phyloP scores from a whole-genome alignment of 2,329 filamentous ascomycete species.

The Rutstroemia sp. region DNA sequence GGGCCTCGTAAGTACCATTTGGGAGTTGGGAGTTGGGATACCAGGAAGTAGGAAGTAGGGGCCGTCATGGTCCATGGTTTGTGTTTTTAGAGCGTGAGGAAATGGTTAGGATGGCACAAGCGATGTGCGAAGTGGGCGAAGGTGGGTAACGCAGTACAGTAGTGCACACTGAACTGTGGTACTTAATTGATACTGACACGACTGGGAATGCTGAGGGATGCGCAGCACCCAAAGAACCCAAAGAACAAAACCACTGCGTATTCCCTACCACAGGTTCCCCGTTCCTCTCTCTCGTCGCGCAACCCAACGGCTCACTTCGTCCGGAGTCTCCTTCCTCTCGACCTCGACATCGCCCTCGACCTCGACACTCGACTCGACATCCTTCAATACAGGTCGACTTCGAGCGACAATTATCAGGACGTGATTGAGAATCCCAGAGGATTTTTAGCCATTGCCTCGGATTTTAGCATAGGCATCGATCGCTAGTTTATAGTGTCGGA shows the following conservation, averaged over 20 bases:
- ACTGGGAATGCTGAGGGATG: not conserved
- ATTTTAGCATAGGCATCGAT: no score
- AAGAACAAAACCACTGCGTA: no score
- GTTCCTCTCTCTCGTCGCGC: not conserved
- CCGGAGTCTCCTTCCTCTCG: not conserved
- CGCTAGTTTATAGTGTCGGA: no score
- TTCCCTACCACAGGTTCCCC: not conserved
- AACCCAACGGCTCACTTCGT: not conserved
- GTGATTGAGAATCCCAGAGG: not conserved
- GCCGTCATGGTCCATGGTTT: no score
- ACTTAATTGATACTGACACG: not conserved
- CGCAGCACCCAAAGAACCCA: not conserved
- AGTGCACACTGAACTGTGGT: not conserved
- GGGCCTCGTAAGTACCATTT: not conserved
- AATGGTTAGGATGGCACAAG: no score
- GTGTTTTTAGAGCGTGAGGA: no score
- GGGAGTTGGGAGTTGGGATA: no score
- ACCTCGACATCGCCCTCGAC: not conserved
- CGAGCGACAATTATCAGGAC: not conserved
- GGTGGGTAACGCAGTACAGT: not conserved
- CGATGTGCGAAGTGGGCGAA: no score
- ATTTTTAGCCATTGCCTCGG: no score
- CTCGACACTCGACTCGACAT: not conserved
- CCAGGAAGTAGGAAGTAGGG: no score
- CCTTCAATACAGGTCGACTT: not conserved